Evolutionary conservation across 1,284 basidiomycete genomes (phyloP).

Genomic region (Melampsora americana): DNA sequence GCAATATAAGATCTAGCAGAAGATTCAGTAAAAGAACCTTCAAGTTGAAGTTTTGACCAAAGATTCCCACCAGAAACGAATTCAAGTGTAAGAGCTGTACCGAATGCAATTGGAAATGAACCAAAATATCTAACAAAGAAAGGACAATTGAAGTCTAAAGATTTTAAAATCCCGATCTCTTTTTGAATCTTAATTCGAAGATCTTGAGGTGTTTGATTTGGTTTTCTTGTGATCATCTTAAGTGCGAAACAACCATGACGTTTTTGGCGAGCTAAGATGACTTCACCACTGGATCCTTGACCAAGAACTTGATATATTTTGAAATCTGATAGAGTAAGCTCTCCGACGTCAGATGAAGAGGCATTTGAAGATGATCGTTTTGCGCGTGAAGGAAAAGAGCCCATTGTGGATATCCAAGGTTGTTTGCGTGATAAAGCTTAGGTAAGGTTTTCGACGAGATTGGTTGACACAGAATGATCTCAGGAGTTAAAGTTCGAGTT

Average conservation of each 20-base stretch:
- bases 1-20: background rate
- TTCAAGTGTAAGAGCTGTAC: background rate
- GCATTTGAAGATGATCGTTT: too few species aligned
- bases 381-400: too few species aligned
- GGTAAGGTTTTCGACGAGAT: too few species aligned
- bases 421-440: too few species aligned
- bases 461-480: too few species aligned
- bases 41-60: slow-evolving; percentile 4
- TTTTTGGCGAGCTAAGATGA: background rate
- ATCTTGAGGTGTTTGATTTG: background rate
- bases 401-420: too few species aligned
- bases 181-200: background rate
- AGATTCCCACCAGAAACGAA: background rate
- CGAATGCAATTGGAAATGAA: background rate
- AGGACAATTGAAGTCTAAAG: background rate
- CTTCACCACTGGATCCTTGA: background rate
- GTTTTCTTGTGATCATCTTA: background rate
- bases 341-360: background rate
- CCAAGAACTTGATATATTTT: background rate
- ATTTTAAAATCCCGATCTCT: background rate
- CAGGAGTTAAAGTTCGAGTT: too few species aligned
- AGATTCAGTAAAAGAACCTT: background rate
- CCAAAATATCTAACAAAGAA: background rate
- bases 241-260: background rate
- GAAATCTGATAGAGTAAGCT: background rate